Base-by-base conservation (phyloP, 2,329 filamentous ascomycete species). In the Fusarium temperatum region DNA sequence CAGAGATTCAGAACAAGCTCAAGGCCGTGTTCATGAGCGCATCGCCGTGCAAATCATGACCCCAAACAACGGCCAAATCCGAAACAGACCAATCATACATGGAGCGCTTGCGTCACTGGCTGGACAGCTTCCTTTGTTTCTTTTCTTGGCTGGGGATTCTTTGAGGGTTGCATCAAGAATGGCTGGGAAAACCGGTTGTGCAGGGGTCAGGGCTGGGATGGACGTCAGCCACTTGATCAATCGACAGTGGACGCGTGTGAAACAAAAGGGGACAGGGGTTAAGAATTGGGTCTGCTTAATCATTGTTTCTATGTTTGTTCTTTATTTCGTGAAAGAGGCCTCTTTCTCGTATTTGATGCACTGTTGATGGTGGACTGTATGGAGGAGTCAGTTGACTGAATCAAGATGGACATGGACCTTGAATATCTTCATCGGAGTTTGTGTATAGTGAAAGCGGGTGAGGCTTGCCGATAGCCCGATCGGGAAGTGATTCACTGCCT, bases 11-110 rank as follows among this genome's bases (percentile, higher is more conserved):
- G 66, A 63, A 47, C 57, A 48, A 71, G 72, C 65, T 74, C 65
- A 41, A 30, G 51, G 26, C 14, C 55, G 28, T 67, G 45, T 48
- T 54, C 32, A 73, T 74, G 72, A 72, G 68, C 72, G 72, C 72
- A 74, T 75, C 72, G 72, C 61, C 65, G 41, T 66, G 72, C 72
- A 74, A 75, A 74, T 74, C 72, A 74, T 74, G 65, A 18, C 72
- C 72, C 66, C 42, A 70, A 75, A 73, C 60, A 73, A 63, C 66
- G 72, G 48, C 28, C 64, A 28, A 30, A 38, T 56, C 48, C 42
- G 50, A 50, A 63, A 62, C 42, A 32, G 28, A 10, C 66, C 57
- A 66, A 70, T 73, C 66, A 66, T 41, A 32, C 24, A 22, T 20
- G 10, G 51, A 47, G 72, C 71, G 72, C 71, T 74, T 74, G 72